Percentiles rank a stretch among this genome's conserved stretches.
phyloP scores from a whole-genome alignment of 768 basidiomycete genomes.

The Panaeolus cyanescens region DNA sequence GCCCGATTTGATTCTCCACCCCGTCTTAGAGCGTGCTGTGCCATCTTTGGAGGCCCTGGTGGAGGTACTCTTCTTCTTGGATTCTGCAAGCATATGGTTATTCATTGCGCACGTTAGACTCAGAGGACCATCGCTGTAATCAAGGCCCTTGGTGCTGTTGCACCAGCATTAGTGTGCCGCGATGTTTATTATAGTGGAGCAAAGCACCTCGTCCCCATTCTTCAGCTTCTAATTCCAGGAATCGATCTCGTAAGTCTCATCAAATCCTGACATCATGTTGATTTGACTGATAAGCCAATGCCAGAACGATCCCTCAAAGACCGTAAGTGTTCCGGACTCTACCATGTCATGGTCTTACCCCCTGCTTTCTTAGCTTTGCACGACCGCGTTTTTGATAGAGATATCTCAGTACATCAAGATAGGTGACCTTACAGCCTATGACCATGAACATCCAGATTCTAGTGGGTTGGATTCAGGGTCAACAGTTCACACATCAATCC shows the following conservation, averaged over 20 bases:
- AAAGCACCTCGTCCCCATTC: slow-evolving; percentile 76
- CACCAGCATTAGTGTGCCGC: slow-evolving; percentile 78
- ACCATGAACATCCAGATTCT: slow-evolving; percentile 25
- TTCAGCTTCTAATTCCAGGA: slow-evolving; percentile 82
- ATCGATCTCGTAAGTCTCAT: slow-evolving; percentile 71
- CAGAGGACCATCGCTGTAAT: slow-evolving; percentile 85
- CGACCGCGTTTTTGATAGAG: slow-evolving; percentile 73
- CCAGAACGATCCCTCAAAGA: slow-evolving; percentile 80
- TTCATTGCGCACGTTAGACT: slow-evolving; percentile 48
- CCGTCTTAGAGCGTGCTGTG: slow-evolving; percentile 80
- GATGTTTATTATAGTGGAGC: slow-evolving; percentile 81
- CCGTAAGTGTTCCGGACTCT: slow-evolving; percentile 42
- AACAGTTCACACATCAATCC: slow-evolving; percentile 25
- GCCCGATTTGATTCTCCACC: slow-evolving; percentile 81
- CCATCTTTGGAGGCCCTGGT: slow-evolving; percentile 88
- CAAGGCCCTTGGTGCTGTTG: slow-evolving; percentile 81
- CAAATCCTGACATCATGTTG: neutral
- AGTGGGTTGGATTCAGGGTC: slow-evolving; percentile 34
- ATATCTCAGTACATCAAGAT: slow-evolving; percentile 77
- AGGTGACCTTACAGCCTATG: slow-evolving; percentile 54
- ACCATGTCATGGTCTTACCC: neutral
- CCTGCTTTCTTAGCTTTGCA: slow-evolving; percentile 54
- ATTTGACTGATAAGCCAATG: neutral
- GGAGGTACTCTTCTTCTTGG: slow-evolving; percentile 52
- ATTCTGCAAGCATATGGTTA: neutral